Percentiles rank a stretch among this genome's conserved stretches.
Conservation (phyloP, 2,329 filamentous ascomycete species). For the Pseudohalonectria lignicola region DNA sequence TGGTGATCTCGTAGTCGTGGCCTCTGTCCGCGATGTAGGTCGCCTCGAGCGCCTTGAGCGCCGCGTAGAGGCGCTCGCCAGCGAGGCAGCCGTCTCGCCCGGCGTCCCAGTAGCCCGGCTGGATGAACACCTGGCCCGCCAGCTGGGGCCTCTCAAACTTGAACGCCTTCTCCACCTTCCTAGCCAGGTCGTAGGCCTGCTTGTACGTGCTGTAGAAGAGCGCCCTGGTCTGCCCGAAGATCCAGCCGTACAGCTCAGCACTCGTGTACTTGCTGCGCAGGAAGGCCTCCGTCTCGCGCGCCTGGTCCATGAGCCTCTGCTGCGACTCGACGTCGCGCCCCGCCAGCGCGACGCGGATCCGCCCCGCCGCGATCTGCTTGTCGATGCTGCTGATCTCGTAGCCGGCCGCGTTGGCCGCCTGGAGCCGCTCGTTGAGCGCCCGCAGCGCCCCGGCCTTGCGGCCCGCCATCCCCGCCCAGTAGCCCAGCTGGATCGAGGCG, state of each 20-base stretch:
- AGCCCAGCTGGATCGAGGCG: background rate
- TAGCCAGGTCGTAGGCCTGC: constrained; percentile 13
- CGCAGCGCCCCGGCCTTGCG: background rate
- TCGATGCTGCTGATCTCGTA: constrained; percentile 17
- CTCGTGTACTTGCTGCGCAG: constrained; percentile 18
- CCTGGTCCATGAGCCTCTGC: constrained; percentile 3
- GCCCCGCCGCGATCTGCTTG: constrained; percentile 12
- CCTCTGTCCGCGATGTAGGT: constrained; percentile 5
- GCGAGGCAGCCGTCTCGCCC: constrained; percentile 13
- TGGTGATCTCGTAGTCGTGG: constrained; percentile 18
- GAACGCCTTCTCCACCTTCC: constrained; percentile 13
- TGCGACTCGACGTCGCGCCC: constrained; percentile 14
- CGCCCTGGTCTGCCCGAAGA: constrained; percentile 6
- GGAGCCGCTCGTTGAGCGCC: constrained; percentile 15
- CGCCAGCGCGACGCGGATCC: constrained; percentile 6
- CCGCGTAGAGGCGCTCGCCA: constrained; percentile 13
- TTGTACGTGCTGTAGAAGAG: constrained; percentile 13
- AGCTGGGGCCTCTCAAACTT: constrained; percentile 11
- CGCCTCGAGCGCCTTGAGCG: constrained; percentile 13
- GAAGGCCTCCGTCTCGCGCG: constrained; percentile 10
- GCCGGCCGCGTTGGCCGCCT: constrained; percentile 15
- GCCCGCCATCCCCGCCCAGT: background rate
- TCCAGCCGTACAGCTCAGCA: constrained; percentile 16
- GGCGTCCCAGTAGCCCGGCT: constrained; percentile 13
- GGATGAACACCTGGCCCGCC: background rate